Conservation (phyloP, 495 filamentous ascomycete species). For the Geoglossum glabrum region DNA sequence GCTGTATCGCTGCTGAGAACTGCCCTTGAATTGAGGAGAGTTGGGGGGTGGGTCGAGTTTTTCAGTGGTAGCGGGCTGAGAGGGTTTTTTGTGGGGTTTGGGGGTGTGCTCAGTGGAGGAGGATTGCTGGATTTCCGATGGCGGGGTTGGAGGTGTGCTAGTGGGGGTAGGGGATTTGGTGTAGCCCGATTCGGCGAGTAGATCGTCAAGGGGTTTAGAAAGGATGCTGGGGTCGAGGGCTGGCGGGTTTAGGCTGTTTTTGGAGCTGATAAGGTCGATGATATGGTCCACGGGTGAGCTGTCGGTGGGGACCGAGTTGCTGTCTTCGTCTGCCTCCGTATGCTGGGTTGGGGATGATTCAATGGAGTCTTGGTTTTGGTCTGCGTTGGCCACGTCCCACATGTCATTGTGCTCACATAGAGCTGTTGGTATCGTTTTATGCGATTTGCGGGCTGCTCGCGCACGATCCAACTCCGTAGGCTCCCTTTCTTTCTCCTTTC, state of each 20-base stretch:
- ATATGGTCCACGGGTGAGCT: neutral
- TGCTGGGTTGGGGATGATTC: neutral
- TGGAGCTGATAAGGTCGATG: neutral
- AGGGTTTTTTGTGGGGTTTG: neutral
- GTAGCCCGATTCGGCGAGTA: neutral
- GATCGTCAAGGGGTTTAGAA: neutral
- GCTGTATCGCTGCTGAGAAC: slow-evolving; percentile 1
- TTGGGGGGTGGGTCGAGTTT: neutral
- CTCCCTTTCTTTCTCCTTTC: neutral
- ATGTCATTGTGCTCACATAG: neutral
- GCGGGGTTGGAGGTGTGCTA: neutral
- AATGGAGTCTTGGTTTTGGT: neutral
- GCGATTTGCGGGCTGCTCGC: neutral
- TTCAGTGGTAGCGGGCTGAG: neutral
- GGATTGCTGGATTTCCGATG: neutral
- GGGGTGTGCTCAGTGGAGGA: neutral
- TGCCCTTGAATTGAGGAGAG: neutral
- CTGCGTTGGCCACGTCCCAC: neutral
- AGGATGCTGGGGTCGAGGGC: slow-evolving; percentile 1
- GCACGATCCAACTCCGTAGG: neutral
- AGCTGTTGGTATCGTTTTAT: neutral
- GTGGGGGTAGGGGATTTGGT: neutral
- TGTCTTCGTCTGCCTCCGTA: neutral
- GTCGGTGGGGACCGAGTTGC: neutral
- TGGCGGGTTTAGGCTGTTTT: neutral